Evolutionary conservation across 352 stramenopile genomes (phyloP), one percentile per base, ranked within the genome.

Genomic region (Phytophthora litchii): DNA sequence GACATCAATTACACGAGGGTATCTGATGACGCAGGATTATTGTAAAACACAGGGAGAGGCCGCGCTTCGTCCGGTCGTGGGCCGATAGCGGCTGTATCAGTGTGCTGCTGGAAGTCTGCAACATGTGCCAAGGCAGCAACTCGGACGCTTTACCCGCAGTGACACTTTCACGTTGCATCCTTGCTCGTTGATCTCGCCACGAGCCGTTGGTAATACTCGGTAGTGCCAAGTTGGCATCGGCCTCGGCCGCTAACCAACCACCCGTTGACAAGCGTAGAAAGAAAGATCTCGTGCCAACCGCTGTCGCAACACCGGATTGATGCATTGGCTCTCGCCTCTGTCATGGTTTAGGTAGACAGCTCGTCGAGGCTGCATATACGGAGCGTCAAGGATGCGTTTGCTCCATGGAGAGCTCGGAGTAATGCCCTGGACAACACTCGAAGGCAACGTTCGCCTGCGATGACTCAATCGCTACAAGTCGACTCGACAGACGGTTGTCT

Each of bases 331-430:
- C 42, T 27, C 3, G 5, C 23, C 5, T 27, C 23, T 5, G 23
- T 5, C 3, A 27, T 5, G 5, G 3, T 27, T 27, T 27, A 27
- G 23, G 3, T 27, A 5, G 23, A 27, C 23, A 27, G 29, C 29
- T 34, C 29, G 29, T 34, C 10, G 10, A 5, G 7, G 29, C 29
- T 11, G 29, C 29, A 34, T 34, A 31, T 31, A 46, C 36, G 36
- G 36, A 49, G 42, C 23, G 13, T 21, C 5, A 17, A 29, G 23
- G 21, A 46, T 55, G 48, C 25, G 21, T 38, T 35, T 25, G 35
- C 48, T 31, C 23, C 35, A 45, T 54, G 47, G 47, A 54, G 34
- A 43, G 20, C 47, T 54, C 19, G 47, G 34, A 44, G 47, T 45
- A 45, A 54, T 54, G 47, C 47, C 9, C 21, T 8, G n/a, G 20